Evolutionary conservation across 768 basidiomycete genomes (phyloP), one percentile per base, ranked within the genome.

Genomic region (Filobasidium wieringae): DNA sequence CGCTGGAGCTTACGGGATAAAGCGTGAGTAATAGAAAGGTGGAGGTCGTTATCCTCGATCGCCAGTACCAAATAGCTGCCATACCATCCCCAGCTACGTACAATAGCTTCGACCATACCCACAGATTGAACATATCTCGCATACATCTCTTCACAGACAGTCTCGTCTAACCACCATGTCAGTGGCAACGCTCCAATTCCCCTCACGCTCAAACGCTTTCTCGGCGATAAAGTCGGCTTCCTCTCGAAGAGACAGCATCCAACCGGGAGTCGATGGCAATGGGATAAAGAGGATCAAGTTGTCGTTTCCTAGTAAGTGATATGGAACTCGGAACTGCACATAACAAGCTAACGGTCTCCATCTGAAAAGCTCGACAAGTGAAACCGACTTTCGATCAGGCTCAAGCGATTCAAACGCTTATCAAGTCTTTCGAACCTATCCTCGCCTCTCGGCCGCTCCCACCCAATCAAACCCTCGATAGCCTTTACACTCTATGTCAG

Each of bases 241-340:
- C 4, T 14, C 29, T 19, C 22, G 43, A 22, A 19, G 43, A 22
- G 43, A 47, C 43, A 47, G 43, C 24, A 47, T 6, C n/a, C 43
- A 47, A 26, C 19, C 43, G 24, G 43, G 43, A 17, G 22, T 47
- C 43, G 43, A 47, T 47, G 22, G 22, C 14, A 47, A 47, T 22
- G 47, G 41, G 4, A 49, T 51, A 26, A 57, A 57, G 32, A 33
- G 56, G 43, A 57, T 57, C 56, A 57, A 24, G 49, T 36, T 57
- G 12, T 30, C 49, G 9, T 31, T 57, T 39, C 47, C 56, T 12
- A 15, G 56, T 57, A 11, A 24, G 56, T 26, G 4, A 3, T 22
- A 7, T 15, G 1, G 2, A 11, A 4, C 4, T 34, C 7, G 17
- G 15, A 6, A n/a, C 12, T 31, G n/a, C 27, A 8, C 12, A 11